A percentile compares a stretch with the other conserved stretches of the same genome.
Evolutionary conservation across 208 protist species (phyloP).

Genomic region (Wallacemonas sp.): DNA sequence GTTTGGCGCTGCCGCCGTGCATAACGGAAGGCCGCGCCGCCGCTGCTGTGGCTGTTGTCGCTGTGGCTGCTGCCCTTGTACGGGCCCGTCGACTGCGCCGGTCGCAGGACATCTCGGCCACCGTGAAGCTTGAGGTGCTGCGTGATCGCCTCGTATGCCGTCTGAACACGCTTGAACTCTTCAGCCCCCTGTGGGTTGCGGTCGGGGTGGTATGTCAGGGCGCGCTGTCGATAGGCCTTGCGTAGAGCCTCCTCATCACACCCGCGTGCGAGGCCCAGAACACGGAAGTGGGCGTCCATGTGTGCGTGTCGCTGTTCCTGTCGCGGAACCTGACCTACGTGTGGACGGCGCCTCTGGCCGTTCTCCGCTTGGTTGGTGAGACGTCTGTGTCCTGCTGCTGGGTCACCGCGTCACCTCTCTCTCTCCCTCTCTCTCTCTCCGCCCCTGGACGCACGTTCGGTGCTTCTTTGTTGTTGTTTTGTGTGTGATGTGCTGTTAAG

Average conservation of each 20-base stretch:
- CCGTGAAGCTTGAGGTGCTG: slow-evolving; percentile 45
- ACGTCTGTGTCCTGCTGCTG: too few relatives aligned
- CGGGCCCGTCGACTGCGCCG: neutral
- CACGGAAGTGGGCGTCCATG: slow-evolving; percentile 42
- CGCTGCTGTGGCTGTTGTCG: neutral
- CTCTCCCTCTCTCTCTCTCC: too few relatives aligned
- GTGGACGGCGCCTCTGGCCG: neutral
- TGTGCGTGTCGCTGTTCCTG: too few relatives aligned
- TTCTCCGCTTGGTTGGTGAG: slow-evolving; percentile 1
- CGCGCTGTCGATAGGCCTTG: slow-evolving; percentile 91
- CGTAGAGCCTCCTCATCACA: slow-evolving; percentile 82
- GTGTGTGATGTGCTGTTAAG: too few relatives aligned
- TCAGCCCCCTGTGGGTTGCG: slow-evolving; percentile 81
- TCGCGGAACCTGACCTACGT: neutral
- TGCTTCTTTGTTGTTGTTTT: slow-evolving; percentile 2
- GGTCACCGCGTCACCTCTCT: too few relatives aligned
- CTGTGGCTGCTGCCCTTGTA: neutral
- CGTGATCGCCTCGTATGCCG: slow-evolving; percentile 95
- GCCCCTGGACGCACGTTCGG: too few relatives aligned
- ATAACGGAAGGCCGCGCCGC: slow-evolving; percentile 17
- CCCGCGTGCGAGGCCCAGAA: slow-evolving; percentile 72
- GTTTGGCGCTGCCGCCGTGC: slow-evolving; percentile 18
- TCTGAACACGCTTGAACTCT: slow-evolving; percentile 85
- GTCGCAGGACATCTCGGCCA: slow-evolving; percentile 6
- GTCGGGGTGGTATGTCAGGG: slow-evolving; percentile 93